A percentile compares a stretch with the other conserved stretches of the same genome.
These are phyloP conservation scores for Gossypium gossypioides DNA, from an alignment of 441 rosid species.

Conservation along the genomic window DNA sequence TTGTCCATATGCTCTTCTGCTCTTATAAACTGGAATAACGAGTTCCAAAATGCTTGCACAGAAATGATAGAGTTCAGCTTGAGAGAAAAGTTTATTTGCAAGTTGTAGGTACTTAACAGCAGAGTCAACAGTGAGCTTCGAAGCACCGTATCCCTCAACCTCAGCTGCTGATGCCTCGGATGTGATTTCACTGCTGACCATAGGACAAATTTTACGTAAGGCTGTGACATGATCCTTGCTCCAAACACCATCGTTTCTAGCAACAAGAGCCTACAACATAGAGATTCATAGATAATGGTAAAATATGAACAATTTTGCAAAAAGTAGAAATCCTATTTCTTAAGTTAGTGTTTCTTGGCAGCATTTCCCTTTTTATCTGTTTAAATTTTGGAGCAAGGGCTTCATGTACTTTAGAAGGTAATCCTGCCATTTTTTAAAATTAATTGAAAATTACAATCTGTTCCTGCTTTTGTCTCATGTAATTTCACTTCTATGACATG, in stretches of 20 bases:
- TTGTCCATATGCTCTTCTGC: constrained; percentile 92
- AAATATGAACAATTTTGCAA: neutral
- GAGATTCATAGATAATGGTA: constrained; percentile 3
- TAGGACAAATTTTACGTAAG: constrained; percentile 86
- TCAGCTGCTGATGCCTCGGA: constrained; percentile 97
- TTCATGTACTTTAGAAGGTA: neutral
- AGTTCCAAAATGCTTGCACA: constrained; percentile 96
- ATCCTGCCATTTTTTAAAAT: neutral
- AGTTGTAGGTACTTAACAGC: constrained; percentile 95
- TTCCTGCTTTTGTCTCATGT: neutral
- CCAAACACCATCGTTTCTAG: constrained; percentile 98
- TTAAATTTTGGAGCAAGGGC: constrained; percentile 1
- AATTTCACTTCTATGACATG: neutral
- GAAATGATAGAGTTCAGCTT: constrained; percentile 95
- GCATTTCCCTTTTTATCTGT: neutral
- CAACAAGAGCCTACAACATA: constrained; percentile 75
- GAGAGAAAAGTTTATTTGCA: constrained; percentile 91
- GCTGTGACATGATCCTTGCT: constrained; percentile 82
- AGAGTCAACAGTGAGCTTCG: constrained; percentile 96
- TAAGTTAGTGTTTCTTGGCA: neutral
- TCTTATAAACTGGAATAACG: constrained; percentile 90
- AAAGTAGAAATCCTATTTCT: neutral
- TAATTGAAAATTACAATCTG: neutral
- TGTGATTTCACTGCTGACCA: constrained; percentile 80
- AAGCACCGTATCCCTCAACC: constrained; percentile 98